Evolutionary conservation across 176 grass and related monocot species (phyloP).

Genomic region (Dendrocalamus sinicus): DNA sequence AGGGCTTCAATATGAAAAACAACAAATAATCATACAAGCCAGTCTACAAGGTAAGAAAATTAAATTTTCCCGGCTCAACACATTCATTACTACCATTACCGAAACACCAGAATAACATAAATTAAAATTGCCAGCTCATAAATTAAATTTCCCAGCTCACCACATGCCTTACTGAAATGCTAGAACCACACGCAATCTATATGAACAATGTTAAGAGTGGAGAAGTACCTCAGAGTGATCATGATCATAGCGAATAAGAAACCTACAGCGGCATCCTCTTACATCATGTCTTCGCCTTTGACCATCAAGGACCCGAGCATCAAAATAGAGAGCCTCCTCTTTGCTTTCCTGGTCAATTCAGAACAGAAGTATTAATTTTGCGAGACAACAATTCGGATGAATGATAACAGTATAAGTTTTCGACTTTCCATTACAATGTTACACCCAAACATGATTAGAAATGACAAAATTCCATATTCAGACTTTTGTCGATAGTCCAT

Average conservation of each 20-base stretch:
- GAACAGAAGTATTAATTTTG: constrained; percentile 8
- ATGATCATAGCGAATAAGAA: constrained; percentile 84
- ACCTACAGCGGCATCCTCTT: constrained; percentile 83
- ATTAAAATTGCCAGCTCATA: neutral
- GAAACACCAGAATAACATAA: neutral
- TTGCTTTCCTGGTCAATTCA: constrained; percentile 70
- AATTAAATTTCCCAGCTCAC: too few relatives aligned
- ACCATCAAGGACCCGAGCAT: constrained; percentile 79
- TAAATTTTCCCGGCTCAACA: neutral
- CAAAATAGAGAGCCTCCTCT: constrained; percentile 89
- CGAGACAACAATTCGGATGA: constrained; percentile 5
- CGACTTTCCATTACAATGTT: neutral
- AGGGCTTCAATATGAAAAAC: neutral
- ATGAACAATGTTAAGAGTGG: neutral
- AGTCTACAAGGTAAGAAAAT: neutral
- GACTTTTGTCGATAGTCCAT: neutral
- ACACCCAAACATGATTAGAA: neutral
- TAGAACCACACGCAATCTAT: neutral
- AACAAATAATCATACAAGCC: neutral
- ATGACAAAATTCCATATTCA: constrained; percentile 11
- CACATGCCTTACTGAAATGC: neutral
- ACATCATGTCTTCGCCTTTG: constrained; percentile 90
- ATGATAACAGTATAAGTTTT: neutral
- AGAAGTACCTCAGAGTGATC: constrained; percentile 74
- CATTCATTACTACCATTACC: neutral